Percentiles rank a stretch among this genome's conserved stretches.
Evolutionary conservation across 176 grass and related monocot species (phyloP).

Genomic region (Carex littledalei): DNA sequence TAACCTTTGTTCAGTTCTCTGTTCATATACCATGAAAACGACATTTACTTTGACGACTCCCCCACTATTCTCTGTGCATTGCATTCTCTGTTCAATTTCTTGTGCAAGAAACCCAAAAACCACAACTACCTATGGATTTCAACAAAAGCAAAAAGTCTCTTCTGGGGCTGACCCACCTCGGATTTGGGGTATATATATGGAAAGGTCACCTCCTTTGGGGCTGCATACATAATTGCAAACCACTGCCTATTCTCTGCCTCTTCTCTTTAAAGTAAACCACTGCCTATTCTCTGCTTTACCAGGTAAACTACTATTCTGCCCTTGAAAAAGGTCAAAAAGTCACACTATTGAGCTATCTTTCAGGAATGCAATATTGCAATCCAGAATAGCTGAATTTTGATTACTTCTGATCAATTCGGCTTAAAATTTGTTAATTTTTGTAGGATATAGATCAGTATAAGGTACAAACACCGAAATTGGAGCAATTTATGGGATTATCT

Average conservation of each 20-base stretch:
- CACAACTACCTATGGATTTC: background rate
- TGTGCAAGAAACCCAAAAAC: background rate
- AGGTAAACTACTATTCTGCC: conserved; percentile 1
- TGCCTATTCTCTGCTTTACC: conserved; percentile 12
- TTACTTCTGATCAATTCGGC: background rate
- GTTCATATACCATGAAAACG: background rate
- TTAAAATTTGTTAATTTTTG: conserved; percentile 4
- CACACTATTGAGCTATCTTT: background rate
- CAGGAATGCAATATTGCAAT: background rate
- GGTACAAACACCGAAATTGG: background rate
- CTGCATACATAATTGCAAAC: background rate
- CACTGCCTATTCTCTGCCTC: background rate
- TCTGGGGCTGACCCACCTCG: conserved; percentile 17
- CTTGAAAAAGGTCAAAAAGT: background rate
- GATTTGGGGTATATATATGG: conserved; percentile 28
- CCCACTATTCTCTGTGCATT: background rate
- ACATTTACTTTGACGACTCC: background rate
- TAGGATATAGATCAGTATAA: conserved; percentile 5
- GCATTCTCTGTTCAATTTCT: conserved; percentile 6
- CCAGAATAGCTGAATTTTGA: background rate
- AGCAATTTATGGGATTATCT: conserved; percentile 54
- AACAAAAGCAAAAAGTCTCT: background rate
- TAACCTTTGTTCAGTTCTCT: background rate
- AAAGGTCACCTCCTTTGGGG: background rate
- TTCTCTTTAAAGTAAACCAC: conserved; percentile 1